A percentile compares a stretch with the other conserved stretches of the same genome.
Conservation (phyloP, 2,329 filamentous ascomycete species). For the Aspergillus uvarum region DNA sequence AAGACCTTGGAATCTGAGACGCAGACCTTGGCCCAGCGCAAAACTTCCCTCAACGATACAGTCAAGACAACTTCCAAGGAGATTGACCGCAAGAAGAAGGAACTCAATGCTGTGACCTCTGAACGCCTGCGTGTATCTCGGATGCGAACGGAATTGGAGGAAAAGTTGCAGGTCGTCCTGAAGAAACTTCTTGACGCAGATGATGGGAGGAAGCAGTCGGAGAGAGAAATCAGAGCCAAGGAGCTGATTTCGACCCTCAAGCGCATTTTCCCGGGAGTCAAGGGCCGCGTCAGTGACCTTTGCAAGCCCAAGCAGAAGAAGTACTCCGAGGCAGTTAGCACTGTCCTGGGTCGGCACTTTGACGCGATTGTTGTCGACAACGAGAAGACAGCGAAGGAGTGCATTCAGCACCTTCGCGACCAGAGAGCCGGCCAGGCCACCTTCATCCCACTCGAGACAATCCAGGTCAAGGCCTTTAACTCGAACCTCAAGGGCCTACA, state of each 20-base stretch:
- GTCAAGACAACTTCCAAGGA: conserved; percentile 70
- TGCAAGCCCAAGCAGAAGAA: conserved; percentile 98
- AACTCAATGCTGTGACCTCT: conserved; percentile 80
- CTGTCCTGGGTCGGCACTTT: conserved; percentile 87
- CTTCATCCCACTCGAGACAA: conserved; percentile 95
- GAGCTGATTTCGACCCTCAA: conserved; percentile 85
- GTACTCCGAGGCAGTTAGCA: conserved; percentile 88
- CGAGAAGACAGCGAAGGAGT: conserved; percentile 90
- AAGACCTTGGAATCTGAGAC: conserved; percentile 74
- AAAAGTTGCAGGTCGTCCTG: conserved; percentile 80
- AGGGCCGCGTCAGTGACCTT: conserved; percentile 83
- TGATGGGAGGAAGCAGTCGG: conserved; percentile 79
- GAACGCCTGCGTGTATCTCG: conserved; percentile 79
- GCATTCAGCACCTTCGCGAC: conserved; percentile 90
- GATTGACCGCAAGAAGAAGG: conserved; percentile 86
- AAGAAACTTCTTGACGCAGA: conserved; percentile 82
- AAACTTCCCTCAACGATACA: conserved; percentile 59
- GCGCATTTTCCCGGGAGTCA: conserved; percentile 86
- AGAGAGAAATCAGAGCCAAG: conserved; percentile 74
- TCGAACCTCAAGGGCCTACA: conserved; percentile 86
- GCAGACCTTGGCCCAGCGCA: conserved; percentile 66
- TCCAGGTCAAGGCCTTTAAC: conserved; percentile 89
- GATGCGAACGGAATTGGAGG: conserved; percentile 82
- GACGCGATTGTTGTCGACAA: conserved; percentile 94
- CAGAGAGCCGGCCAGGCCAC: conserved; percentile 84